These are phyloP conservation scores for Lignosus rhinocerotis DNA, from an alignment of 1,284 basidiomycete species.

Conservation along the genomic window DNA sequence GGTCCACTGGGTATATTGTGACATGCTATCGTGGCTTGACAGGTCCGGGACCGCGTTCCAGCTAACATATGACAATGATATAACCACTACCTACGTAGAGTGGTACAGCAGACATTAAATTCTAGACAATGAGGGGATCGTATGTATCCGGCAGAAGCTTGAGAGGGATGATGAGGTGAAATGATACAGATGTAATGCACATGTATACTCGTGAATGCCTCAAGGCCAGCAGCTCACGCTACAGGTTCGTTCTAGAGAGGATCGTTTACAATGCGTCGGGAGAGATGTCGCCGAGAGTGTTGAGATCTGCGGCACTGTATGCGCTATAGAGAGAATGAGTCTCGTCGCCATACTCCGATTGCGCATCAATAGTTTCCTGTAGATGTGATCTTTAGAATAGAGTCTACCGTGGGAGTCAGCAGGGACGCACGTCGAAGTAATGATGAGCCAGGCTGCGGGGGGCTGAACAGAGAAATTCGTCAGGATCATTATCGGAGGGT, in stretches of 20 bases:
- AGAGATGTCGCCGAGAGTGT: slow-evolving; percentile 74
- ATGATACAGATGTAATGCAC: background rate
- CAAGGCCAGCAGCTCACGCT: background rate
- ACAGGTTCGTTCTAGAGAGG: background rate
- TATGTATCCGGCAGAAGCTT: slow-evolving; percentile 9
- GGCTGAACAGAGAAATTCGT: slow-evolving; percentile 48
- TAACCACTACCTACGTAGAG: no score
- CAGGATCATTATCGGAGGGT: background rate
- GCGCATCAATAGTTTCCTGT: slow-evolving; percentile 71
- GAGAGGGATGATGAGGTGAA: no score
- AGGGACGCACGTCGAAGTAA: slow-evolving; percentile 83
- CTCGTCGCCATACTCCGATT: slow-evolving; percentile 72
- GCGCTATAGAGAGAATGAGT: slow-evolving; percentile 61
- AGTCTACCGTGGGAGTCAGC: background rate
- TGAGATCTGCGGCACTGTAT: slow-evolving; percentile 57
- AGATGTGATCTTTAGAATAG: background rate
- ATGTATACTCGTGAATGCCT: background rate
- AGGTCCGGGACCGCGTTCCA: no score
- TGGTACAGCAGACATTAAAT: no score
- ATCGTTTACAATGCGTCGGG: slow-evolving; percentile 55
- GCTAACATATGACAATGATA: no score
- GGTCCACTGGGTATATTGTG: no score
- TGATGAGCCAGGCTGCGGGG: slow-evolving; percentile 87
- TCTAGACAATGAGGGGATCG: slow-evolving; percentile 17
- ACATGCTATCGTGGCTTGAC: no score